These are phyloP conservation scores for Colletotrichum lindemuthianum DNA, from an alignment of 2,329 filamentous ascomycete genomes.

Conservation along the genomic window DNA sequence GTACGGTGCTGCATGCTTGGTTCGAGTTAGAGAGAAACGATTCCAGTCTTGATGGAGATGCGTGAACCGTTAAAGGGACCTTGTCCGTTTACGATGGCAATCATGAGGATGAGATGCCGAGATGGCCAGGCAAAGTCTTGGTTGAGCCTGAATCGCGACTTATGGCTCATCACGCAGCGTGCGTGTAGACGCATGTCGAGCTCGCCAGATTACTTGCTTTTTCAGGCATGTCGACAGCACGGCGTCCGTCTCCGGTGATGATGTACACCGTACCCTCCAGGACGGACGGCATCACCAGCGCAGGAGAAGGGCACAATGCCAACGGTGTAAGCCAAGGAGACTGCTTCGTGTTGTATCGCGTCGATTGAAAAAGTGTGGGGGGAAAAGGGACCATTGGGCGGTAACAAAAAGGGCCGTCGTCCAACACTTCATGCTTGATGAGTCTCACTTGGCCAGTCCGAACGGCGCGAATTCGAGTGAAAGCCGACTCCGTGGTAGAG, in stretches of 20 bases:
- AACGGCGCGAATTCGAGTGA: too few relatives aligned
- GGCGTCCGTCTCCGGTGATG: background rate
- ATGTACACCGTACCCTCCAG: background rate
- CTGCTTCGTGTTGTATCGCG: constrained; percentile 24
- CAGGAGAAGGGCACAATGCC: constrained; percentile 9
- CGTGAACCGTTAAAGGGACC: constrained; percentile 1
- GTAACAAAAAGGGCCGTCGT: constrained; percentile 17
- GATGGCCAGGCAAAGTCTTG: constrained; percentile 8
- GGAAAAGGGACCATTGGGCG: constrained; percentile 17
- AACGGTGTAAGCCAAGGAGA: constrained; percentile 29
- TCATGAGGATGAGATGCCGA: constrained; percentile 22
- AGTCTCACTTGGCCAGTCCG: constrained; percentile 8
- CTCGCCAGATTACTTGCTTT: background rate
- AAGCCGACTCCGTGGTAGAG: constrained; percentile 5
- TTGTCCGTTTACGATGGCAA: constrained; percentile 12
- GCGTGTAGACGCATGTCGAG: too few relatives aligned
- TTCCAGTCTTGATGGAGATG: constrained; percentile 1
- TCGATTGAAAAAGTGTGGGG: constrained; percentile 29
- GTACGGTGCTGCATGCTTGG: background rate
- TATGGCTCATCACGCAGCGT: constrained; percentile 3
- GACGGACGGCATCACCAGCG: constrained; percentile 17
- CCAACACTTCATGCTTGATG: constrained; percentile 13
- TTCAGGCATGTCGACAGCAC: constrained; percentile 16
- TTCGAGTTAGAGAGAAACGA: constrained; percentile 3
- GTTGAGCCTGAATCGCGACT: constrained; percentile 23